These are phyloP conservation scores for Aspergillus cejpii DNA, from an alignment of 2,329 filamentous ascomycete genomes.

Conservation along the genomic window DNA sequence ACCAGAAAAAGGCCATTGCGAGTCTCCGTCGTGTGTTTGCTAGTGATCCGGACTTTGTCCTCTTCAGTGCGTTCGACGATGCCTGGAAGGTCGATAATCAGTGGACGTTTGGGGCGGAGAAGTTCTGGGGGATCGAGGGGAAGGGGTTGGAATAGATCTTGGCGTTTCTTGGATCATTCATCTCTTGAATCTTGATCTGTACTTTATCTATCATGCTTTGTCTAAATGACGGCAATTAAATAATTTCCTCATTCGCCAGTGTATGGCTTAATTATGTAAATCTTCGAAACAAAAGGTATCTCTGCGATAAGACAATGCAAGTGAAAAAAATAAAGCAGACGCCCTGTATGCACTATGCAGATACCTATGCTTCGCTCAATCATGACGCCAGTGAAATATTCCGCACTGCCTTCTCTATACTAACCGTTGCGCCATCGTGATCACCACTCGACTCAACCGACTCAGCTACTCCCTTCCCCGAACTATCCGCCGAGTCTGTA, in stretches of 20 bases:
- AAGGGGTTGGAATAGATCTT: neutral
- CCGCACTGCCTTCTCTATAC: conserved; percentile 32
- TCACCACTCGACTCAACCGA: conserved; percentile 4
- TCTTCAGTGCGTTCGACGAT: conserved; percentile 77
- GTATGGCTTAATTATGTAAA: no score
- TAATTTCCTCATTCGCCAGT: no score
- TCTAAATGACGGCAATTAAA: no score
- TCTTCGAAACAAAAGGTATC: no score
- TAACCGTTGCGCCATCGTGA: conserved; percentile 16
- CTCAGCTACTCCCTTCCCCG: conserved; percentile 6
- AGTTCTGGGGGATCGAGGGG: conserved; percentile 62
- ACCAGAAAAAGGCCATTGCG: conserved; percentile 60
- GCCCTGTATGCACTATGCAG: neutral
- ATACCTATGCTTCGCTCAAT: neutral
- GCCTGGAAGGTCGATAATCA: conserved; percentile 64
- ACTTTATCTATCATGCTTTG: no score
- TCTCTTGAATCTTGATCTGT: neutral
- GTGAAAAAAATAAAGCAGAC: neutral
- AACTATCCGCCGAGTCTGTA: conserved; percentile 22
- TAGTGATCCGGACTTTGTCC: conserved; percentile 45
- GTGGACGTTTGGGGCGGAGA: conserved; percentile 63
- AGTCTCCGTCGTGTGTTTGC: conserved; percentile 58
- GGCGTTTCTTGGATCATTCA: neutral
- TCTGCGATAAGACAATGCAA: neutral
- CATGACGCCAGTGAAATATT: conserved; percentile 25